Base-by-base conservation (phyloP, 768 basidiomycete species). In the Boletus eberwhitei region DNA sequence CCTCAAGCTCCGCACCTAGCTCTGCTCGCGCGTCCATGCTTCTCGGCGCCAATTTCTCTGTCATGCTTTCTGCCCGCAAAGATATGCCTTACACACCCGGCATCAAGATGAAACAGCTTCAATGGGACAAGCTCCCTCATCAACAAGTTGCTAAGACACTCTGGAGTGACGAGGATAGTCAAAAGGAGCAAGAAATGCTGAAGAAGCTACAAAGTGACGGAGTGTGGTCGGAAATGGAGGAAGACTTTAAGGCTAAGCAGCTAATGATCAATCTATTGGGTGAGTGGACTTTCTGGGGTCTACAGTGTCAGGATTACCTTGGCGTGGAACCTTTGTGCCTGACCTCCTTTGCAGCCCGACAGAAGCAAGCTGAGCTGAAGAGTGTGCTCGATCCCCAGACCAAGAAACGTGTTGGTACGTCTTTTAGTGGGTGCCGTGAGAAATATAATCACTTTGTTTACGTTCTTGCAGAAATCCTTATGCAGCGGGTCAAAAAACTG, bases 51-150 rank as follows among this genome's bases (percentile, higher is more conserved):
- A 85, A 82, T 59, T 66, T 88, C 44, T 79, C 76, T 59, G 76
- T 77, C 31, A 70, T 86, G 59, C 67, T 85, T 19, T 77, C 79
- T 45, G 77, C 79, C 42, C 88, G 93, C 46, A 98, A 98, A 71
- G 91, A 93, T 64, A 82, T 97, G 66, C 79, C 84, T 4, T 79
- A 93, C 40, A 87, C 90, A 32, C 90, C 95, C 2, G 86, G 81
- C 55, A 89, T 84, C 35, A 93, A 94, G 79, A 93, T 98, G 90
- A 98, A 98, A 69, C 94, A 98, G 68, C 76, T 99, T 52, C 95
- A 98, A 67, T 99, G 96, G 96, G 95, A 98, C 69, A 98, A 98
- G 65, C 79, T 99, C n/a, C 86, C 90, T 22, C 93, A 93, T 53
- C 87, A 89, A 59, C 87, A 90, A 62, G 86, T 93, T 34, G 77